Evolutionary conservation across 2,329 filamentous ascomycete species (phyloP), one percentile per base, ranked within the genome.

Genomic region (Hypoxylon sp.): DNA sequence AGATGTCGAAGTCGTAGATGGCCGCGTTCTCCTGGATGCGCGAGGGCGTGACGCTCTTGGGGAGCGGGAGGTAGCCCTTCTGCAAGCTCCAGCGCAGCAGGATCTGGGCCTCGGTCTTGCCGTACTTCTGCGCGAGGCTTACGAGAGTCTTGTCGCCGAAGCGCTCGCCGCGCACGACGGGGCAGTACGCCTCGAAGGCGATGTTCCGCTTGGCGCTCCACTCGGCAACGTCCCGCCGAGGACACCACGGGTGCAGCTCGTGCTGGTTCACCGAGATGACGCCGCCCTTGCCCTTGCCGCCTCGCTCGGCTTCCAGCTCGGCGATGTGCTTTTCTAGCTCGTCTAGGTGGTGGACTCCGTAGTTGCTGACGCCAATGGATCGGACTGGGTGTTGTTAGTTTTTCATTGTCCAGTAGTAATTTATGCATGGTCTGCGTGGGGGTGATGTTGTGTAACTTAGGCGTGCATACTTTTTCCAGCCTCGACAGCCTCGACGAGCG

Each of bases 161-260:
- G 60, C 90, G 86, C 73, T 88, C 75, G 47, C 89, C 91, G 32
- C 79, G 75, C 1, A 85, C 81, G 30, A 87, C 74, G 8, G 84
- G 83, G 30, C 75, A 78, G 66, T 86, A 87, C 0, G 83, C 83
- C 71, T 91, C 78, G 9, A 89, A 69, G 21, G 83, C 79, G 13
- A 89, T 75, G 52, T 78, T 78, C 12, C 83, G 78, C 69, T 86
- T 77, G 57, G 78, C 70, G 62, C 88, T 89, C 91, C 91, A 97
- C 35, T 82, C 75, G 6, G 86, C 84, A 54, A 97, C 90, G 65
- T 96, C 91, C 15, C 78, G 75, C n/a, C 91, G 79, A 6, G 85
- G 79, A 30, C 91, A 83, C 91, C 91, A 97, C 1, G 92, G 92
- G 71, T 97, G 92, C 7, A 97, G 75, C 73, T 97, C 92, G 72